Evolutionary conservation across 768 basidiomycete genomes (phyloP), one percentile per base, ranked within the genome.

Genomic region (Sistotremastrum niveocremeum): DNA sequence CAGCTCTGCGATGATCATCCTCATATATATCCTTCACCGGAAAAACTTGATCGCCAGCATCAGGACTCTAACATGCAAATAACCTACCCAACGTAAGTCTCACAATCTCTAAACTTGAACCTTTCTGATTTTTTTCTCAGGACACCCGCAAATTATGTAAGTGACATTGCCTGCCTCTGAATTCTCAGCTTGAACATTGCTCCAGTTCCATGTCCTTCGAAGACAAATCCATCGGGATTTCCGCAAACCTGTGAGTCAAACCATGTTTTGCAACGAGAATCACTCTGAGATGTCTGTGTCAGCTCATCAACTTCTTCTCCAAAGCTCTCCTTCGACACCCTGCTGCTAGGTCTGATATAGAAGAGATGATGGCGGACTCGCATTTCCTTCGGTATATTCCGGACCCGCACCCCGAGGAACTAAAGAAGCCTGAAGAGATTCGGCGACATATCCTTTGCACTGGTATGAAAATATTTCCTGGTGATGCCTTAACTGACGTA

Each of bases 1-100:
- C 95, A 98, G 67, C 77, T 99, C 39, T 95, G 91, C 59, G 94
- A 95, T 62, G 94, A 99, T 56, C 91, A 99, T 60, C 94, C 94
- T 5, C 72, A 90, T 60, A 62, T 82, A 49, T 97, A 79, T 79
- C 94, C 94, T 1, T 79, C 79, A 0, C 74, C 74, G 1, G 79
- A 93, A 64, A 95, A 94, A 70, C 65, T 93, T 49, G 88, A 91
- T 58, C 69, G 95, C 41, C 91, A 95, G 57, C 91, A 97, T 59
- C 95, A 99, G 68, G 95, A 99, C 62, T 95, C 93, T 66, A 99
- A 98, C 61, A 89, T 98, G 88, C 95, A 98, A 66, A 84, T 99
- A 53, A 89, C 94, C 31, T 98, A 98, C 66, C 87, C 91, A 4
- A 91, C 91, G 83, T 86, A 59, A 63, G 83, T 72, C 35, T 32